These are phyloP conservation scores for Candida easanensis DNA, from an alignment of 805 yeast genomes.

Conservation along the genomic window DNA sequence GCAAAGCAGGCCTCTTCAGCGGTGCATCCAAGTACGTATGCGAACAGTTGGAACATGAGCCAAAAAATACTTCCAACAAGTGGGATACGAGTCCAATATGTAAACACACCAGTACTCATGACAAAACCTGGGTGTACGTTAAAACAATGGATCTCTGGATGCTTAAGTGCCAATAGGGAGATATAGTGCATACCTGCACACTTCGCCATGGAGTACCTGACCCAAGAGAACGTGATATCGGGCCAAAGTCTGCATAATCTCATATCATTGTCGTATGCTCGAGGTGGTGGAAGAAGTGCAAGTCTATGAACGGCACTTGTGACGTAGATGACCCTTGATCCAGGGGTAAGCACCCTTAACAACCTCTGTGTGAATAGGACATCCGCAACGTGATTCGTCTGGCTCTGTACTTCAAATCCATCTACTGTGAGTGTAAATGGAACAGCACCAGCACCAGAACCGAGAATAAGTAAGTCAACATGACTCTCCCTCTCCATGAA, in stretches of 20 bases:
- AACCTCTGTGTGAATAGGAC: conserved; percentile 64
- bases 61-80: conserved; percentile 73
- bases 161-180: conserved; percentile 57
- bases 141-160: conserved; percentile 62
- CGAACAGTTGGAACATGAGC: conserved; percentile 68
- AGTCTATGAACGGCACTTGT: conserved; percentile 58
- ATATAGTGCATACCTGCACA: conserved; percentile 74
- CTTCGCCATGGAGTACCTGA: conserved; percentile 75
- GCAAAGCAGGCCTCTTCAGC: conserved; percentile 71
- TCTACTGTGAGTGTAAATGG: conserved; percentile 64
- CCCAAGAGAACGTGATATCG: conserved; percentile 68
- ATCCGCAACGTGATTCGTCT: conserved; percentile 75
- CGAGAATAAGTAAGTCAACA: conserved; percentile 64
- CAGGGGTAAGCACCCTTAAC: conserved; percentile 37
- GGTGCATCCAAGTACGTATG: conserved; percentile 65
- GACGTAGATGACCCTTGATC: conserved; percentile 45
- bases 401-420: conserved; percentile 76
- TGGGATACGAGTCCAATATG: conserved; percentile 77
- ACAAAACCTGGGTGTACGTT: conserved; percentile 85
- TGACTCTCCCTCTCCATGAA: conserved; percentile 44
- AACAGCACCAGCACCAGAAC: conserved; percentile 81
- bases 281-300: conserved; percentile 35
- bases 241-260: conserved; percentile 46
- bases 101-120: conserved; percentile 74
- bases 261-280: conserved; percentile 29